Base-by-base conservation (phyloP, 176 grass and related monocot species). In the Cocos nucifera region DNA sequence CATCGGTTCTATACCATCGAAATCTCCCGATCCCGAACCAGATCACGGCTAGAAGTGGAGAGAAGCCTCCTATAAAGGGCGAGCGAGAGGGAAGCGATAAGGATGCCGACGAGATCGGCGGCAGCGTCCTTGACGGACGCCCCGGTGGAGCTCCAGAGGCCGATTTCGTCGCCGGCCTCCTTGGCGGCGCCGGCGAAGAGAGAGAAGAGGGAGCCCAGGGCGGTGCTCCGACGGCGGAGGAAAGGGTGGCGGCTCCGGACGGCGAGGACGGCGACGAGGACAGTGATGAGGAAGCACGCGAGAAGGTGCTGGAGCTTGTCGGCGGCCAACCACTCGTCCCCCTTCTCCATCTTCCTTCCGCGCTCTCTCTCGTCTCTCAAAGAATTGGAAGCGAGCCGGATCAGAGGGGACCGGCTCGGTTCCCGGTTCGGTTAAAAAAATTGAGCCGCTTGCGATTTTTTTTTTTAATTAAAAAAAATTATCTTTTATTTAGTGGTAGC, bases 291-390 rank as follows among this genome's bases (percentile, higher is more conserved):
- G 65, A 96, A 69, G 86, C 91, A 96, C 4, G 78, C 83, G 57
- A 96, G 49, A 22, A 69, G 50, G 62, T 96, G 91, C 69, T 90
- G 64, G 64, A 81, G 61, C 58, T 87, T 87, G 72, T 96, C 91
- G 15, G 69, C 19, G 35, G 83, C 86, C 49, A 80, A 60, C 91
- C 91, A 96, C 14, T 84, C 69, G 69, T 96, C 86, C 24, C 56
- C 83, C 83, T 73, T 79, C 71, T 96, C 91, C 86, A 96, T 96
- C 70, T 19, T 14, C 10, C 10, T 12, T 12, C 10, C 35, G 35
- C 10, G 4, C 28, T 30, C 28, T 1, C 28, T 30, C 28, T 30
- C 5, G 5, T 30, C 5, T 30, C 28, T 30, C 28, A 30, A 44
- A 44, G 35, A 0, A 44, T 14, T 12, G 35, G 35, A 44, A 44